phyloP scores from a whole-genome alignment of 73 alveolate genomes.

The Effrenium voratum region DNA sequence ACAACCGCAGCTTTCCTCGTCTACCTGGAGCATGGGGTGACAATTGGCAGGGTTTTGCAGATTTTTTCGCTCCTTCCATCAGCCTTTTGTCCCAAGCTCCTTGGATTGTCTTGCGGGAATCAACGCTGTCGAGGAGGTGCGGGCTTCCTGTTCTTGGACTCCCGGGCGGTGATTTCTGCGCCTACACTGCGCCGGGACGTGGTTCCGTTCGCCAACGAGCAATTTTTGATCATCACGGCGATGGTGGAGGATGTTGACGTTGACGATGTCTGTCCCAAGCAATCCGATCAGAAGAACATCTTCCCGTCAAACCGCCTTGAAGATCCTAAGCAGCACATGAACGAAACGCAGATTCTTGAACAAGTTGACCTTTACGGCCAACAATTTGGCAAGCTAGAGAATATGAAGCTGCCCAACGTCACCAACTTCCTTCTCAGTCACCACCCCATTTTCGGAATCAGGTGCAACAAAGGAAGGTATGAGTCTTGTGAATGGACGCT shows the following conservation, averaged over 20 bases:
- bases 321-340: conserved; percentile 25
- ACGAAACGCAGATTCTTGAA: background rate
- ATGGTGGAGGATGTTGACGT: conserved; percentile 42
- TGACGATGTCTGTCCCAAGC: background rate
- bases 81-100: conserved; percentile 14
- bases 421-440: background rate
- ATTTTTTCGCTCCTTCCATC: conserved; percentile 5
- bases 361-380: conserved; percentile 8
- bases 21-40: conserved; percentile 28
- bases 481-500: conserved; percentile 3
- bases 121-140: conserved; percentile 45
- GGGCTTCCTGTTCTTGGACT: conserved; percentile 20
- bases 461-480: conserved; percentile 4
- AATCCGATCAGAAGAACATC: background rate
- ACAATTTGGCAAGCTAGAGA: background rate
- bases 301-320: background rate
- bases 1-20: conserved; percentile 4
- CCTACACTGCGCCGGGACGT: conserved; percentile 28
- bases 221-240: conserved; percentile 13
- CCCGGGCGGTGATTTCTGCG: background rate
- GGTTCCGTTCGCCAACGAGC: conserved; percentile 19
- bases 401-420: background rate
- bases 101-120: conserved; percentile 22
- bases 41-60: conserved; percentile 34
- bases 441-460: conserved; percentile 36